Base-by-base conservation (phyloP, 768 basidiomycete genomes). In the Grammothele lineata region DNA sequence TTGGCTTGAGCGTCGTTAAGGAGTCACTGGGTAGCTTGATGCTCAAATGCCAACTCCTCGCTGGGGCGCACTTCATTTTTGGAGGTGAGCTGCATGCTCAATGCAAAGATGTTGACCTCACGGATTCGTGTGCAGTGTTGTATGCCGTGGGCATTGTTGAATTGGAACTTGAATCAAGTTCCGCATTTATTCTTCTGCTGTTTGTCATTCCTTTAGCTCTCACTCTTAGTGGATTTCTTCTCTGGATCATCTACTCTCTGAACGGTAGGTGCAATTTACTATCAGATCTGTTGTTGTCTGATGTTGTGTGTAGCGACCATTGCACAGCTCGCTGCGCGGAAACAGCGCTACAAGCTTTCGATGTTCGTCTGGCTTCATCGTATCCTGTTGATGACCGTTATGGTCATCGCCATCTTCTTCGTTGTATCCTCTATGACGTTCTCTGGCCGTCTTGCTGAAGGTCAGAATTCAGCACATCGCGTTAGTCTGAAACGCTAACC, bases 111-210 rank as follows among this genome's bases (percentile, higher is more conserved):
- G 21, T 24, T 32, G 39, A 40, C 22, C 35, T 12, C 1, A 14
- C 27, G 14, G 7, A 6, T 36, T 6, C n/a, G 1, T 39, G 24
- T 47, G 12, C 50, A 92, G 89, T 93, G 26, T 66, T 97, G 35
- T 99, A 98, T 62, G 87, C 92, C 7, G 81, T 98, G 43, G 96
- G 96, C 17, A 94, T 95, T 33, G 95, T 96, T 35, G 84, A 93
- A 63, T 78, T 99, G 22, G 82, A 92, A 56, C 74, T 98, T 26
- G 93, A 98, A 64, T 88, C 87, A 18, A 92, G 92, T 0, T 91
- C 92, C 7, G 86, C 88, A 0, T 70, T 95, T 44, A 64, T 91
- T 40, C 76, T 96, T 22, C 71, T 99, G 51, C 62, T 96, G 56
- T 92, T 98, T 62, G 88, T 98, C 52, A 83, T 97, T 50, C 96